Conservation (phyloP, 345 rosid genomes). For the Gynandropsis gynandra region DNA sequence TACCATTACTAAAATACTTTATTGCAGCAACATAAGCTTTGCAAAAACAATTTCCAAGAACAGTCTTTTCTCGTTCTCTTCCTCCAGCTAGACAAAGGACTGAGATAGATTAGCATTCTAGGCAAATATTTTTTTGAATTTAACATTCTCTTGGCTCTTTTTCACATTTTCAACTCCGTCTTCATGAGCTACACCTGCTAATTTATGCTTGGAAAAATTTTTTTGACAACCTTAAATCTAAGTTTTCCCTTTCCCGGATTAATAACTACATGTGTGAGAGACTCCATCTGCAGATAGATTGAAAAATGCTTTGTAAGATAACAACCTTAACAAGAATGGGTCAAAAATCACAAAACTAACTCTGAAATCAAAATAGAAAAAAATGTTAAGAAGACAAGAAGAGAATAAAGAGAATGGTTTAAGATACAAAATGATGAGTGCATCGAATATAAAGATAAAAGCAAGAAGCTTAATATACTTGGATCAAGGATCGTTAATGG, state of each 20-base stretch:
- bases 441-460: conserved; percentile 26
- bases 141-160: conserved; percentile 28
- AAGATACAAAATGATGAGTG: conserved; percentile 14
- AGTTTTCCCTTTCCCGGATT: conserved; percentile 58
- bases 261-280: conserved; percentile 45
- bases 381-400: not conserved
- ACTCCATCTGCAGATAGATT: conserved; percentile 54
- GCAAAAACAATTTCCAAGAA: conserved; percentile 69
- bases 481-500: conserved; percentile 35
- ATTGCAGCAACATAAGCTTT: too few species aligned
- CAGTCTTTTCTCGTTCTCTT: conserved; percentile 32
- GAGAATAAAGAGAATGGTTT: not conserved
- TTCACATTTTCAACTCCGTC: conserved; percentile 39
- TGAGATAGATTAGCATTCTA: conserved; percentile 31
- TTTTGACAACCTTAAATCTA: conserved; percentile 54
- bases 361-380: not conserved
- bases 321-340: conserved; percentile 8
- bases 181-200: conserved; percentile 54
- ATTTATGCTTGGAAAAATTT: conserved; percentile 49
- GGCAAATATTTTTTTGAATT: conserved; percentile 25
- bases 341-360: not conserved
- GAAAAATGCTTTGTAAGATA: conserved; percentile 17
- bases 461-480: conserved; percentile 31
- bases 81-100: conserved; percentile 42
- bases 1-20: too few species aligned